Percentiles rank a stretch among this genome's conserved stretches.
Evolutionary conservation across 2,329 filamentous ascomycete species (phyloP).

Genomic region (Fusarium falciforme): DNA sequence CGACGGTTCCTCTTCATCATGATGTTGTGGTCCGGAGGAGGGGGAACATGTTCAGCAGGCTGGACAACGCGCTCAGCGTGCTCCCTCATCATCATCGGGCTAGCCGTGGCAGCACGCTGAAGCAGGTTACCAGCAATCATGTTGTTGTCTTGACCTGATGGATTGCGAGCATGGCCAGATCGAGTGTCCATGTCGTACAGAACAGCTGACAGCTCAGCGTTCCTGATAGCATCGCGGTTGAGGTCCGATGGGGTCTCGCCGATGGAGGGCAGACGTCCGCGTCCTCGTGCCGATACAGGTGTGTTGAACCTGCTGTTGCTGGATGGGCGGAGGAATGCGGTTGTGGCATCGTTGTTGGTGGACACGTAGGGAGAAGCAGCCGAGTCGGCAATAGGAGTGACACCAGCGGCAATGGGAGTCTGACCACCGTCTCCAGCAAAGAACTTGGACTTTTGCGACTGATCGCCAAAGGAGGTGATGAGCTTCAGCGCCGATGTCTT

Average conservation of each 20-base stretch:
- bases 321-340: slow-evolving; percentile 74
- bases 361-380: slow-evolving; percentile 70
- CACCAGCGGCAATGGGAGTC: slow-evolving; percentile 84
- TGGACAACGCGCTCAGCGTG: slow-evolving; percentile 51
- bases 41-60: slow-evolving; percentile 52
- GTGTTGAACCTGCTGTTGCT: slow-evolving; percentile 77
- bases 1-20: slow-evolving; percentile 70
- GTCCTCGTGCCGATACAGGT: slow-evolving; percentile 70
- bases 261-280: slow-evolving; percentile 80
- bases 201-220: slow-evolving; percentile 35
- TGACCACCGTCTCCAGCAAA: slow-evolving; percentile 68
- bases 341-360: slow-evolving; percentile 66
- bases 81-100: slow-evolving; percentile 72
- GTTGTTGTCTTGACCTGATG: slow-evolving; percentile 58
- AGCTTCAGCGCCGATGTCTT: slow-evolving; percentile 89
- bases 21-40: slow-evolving; percentile 70
- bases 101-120: slow-evolving; percentile 74
- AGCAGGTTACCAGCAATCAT: slow-evolving; percentile 60
- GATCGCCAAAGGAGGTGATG: slow-evolving; percentile 86
- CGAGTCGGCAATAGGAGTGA: slow-evolving; percentile 88
- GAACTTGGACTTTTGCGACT: slow-evolving; percentile 71
- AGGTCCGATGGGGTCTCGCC: slow-evolving; percentile 65
- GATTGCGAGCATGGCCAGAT: slow-evolving; percentile 50
- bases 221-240: slow-evolving; percentile 45
- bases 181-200: slow-evolving; percentile 42